Conservation (phyloP, 2,329 filamentous ascomycete genomes). For the Scolecobasidium constrictum region DNA sequence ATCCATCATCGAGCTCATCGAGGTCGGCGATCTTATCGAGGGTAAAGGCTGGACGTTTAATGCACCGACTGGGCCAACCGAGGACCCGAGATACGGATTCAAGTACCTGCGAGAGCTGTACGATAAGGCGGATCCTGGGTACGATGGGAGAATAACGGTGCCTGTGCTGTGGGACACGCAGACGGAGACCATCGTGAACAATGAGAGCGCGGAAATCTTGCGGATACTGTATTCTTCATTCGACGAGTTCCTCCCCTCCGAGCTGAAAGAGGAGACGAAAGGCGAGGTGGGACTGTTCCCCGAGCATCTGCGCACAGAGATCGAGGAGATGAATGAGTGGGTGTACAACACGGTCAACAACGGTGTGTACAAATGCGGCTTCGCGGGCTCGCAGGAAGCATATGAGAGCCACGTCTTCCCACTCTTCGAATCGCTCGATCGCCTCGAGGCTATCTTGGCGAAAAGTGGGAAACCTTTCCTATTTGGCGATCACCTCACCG, state of each 20-base stretch:
- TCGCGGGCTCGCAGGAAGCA: conserved; percentile 41
- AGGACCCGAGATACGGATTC: conserved; percentile 48
- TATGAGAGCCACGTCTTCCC: conserved; percentile 45
- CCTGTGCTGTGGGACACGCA: conserved; percentile 53
- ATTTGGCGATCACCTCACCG: conserved; percentile 44
- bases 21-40: conserved; percentile 40
- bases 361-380: conserved; percentile 53
- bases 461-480: conserved; percentile 40
- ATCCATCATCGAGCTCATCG: conserved; percentile 36
- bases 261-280: conserved; percentile 15
- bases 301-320: conserved; percentile 31
- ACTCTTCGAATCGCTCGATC: conserved; percentile 50
- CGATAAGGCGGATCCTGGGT: conserved; percentile 48
- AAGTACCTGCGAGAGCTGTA: conserved; percentile 52
- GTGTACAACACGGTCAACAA: conserved; percentile 45
- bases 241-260: conserved; percentile 34
- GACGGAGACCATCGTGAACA: conserved; percentile 13
- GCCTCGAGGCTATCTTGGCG: conserved; percentile 38
- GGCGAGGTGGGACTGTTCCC: conserved; percentile 44
- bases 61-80: conserved; percentile 19
- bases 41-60: conserved; percentile 36
- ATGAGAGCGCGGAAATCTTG: conserved; percentile 47
- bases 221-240: conserved; percentile 48
- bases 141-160: conserved; percentile 51
- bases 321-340: conserved; percentile 44